Percentiles rank a stretch among this genome's conserved stretches.
Conservation (phyloP, 805 yeast genomes). For the Wickerhamiella dianesei region DNA sequence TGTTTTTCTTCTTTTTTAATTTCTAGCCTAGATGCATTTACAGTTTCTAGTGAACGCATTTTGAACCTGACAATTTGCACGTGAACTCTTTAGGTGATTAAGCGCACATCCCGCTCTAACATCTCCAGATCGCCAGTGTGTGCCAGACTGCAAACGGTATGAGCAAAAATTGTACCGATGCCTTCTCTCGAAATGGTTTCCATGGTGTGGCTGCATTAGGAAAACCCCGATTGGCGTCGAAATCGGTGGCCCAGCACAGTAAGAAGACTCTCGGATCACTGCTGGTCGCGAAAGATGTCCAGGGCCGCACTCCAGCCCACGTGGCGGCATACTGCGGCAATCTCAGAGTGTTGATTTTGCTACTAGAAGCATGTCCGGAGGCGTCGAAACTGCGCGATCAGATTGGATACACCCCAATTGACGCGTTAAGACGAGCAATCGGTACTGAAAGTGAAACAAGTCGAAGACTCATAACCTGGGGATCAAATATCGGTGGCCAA, state of each 20-base stretch:
- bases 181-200: slow-evolving; percentile 14
- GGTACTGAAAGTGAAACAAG: slow-evolving; percentile 3
- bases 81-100: background rate
- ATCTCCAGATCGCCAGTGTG: no score
- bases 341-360: slow-evolving; percentile 10
- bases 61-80: no score
- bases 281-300: slow-evolving; percentile 13
- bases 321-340: slow-evolving; percentile 17
- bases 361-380: slow-evolving; percentile 16
- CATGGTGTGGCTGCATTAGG: slow-evolving; percentile 19
- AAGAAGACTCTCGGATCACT: slow-evolving; percentile 9
- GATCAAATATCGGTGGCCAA: slow-evolving; percentile 4
- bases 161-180: slow-evolving; percentile 6
- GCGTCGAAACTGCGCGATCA: slow-evolving; percentile 10
- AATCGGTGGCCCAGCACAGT: slow-evolving; percentile 8
- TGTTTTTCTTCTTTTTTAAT: no score
- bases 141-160: no score
- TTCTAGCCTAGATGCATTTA: no score
- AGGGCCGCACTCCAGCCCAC: slow-evolving; percentile 18
- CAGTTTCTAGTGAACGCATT: no score
- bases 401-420: slow-evolving; percentile 10
- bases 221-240: slow-evolving; percentile 6
- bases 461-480: slow-evolving; percentile 8
- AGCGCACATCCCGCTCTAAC: background rate
- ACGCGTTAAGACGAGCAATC: slow-evolving; percentile 10